phyloP scores from a whole-genome alignment of 2,329 filamentous ascomycete genomes.

The Fusarium bulbicola region DNA sequence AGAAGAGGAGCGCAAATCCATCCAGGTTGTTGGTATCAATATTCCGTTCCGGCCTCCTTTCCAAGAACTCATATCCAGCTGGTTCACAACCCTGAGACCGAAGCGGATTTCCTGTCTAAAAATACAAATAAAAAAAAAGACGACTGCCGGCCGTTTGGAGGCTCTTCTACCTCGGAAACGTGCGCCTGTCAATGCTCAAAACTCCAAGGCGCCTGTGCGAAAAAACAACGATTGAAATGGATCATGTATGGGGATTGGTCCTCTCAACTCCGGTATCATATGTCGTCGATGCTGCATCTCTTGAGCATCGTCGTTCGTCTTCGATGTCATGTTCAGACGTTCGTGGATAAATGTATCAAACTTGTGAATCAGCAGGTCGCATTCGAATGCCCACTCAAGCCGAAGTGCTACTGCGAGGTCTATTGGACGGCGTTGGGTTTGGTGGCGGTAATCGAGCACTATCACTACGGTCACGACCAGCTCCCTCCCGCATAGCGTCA shows the following conservation, averaged over 20 bases:
- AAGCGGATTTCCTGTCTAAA: slow-evolving; percentile 31
- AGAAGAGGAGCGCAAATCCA: slow-evolving; percentile 31
- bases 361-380: not conserved
- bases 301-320: slow-evolving; percentile 18
- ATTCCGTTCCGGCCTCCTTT: slow-evolving; percentile 23
- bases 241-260: slow-evolving; percentile 34
- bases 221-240: slow-evolving; percentile 39
- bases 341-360: not conserved
- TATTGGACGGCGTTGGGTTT: slow-evolving; percentile 15
- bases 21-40: slow-evolving; percentile 41
- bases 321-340: slow-evolving; percentile 1
- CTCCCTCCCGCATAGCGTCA: slow-evolving; percentile 71
- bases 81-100: slow-evolving; percentile 5
- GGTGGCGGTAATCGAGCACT: slow-evolving; percentile 37
- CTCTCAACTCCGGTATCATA: slow-evolving; percentile 38
- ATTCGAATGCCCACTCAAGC: slow-evolving; percentile 4
- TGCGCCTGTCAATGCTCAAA: slow-evolving; percentile 33
- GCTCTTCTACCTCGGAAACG: slow-evolving; percentile 18
- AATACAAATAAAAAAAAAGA: slow-evolving; percentile 13
- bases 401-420: slow-evolving; percentile 33
- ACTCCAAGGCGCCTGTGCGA: slow-evolving; percentile 43
- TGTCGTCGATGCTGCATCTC: slow-evolving; percentile 23
- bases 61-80: slow-evolving; percentile 29
- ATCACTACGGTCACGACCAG: slow-evolving; percentile 40
- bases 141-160: slow-evolving; percentile 9